Evolutionary conservation across 1,284 basidiomycete species (phyloP), one percentile per base, ranked within the genome.

Genomic region (Mycosarcoma mackinlayi): DNA sequence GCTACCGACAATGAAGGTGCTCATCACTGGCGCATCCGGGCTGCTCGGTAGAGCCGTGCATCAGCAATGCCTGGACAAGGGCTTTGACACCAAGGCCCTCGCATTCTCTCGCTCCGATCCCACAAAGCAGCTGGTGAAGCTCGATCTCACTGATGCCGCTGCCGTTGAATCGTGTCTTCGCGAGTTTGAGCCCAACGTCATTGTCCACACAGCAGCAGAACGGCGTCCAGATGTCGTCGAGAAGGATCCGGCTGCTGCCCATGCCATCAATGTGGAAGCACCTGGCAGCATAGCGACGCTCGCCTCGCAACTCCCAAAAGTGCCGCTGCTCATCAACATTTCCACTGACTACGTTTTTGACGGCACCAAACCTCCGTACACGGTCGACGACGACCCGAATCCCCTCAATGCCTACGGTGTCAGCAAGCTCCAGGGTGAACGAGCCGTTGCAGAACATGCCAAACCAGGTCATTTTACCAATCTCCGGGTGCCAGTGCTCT

Each of bases 141-240:
- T 86, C 24, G 85, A 86, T 62, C 74, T 86, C 35, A 83, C 84
- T 34, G 84, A 86, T 62, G 28, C 66, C 6, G 58, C 59, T 4
- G 84, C 83, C 6, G 81, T 86, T 16, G 74, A 83, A 5, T 69
- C 75, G 2, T 85, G 84, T 69, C 81, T 86, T 52, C 49, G 56
- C 6, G 47, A 67, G 6, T 73, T 83, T 52, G 56, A 79, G 40
- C 83, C 85, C 0, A 83, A 85, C 50, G 84, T 82, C 38, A 83
- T 86, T 31, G 79, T 86, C 25, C 85, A 86, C 70, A 84, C 84
- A 58, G 86, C 86, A 3, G 86, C 86, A 3, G 86, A 86, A 71
- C 73, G 86, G 21, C 71, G 85, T 19, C 78, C 83, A 3, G 81
- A 83, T 33, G 75, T 77, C 8, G 76, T 83, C 28, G 73, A 73